A percentile compares a stretch with the other conserved stretches of the same genome.
Evolutionary conservation across 2,329 filamentous ascomycete species (phyloP).

Genomic region (Gnomoniopsis sp.): DNA sequence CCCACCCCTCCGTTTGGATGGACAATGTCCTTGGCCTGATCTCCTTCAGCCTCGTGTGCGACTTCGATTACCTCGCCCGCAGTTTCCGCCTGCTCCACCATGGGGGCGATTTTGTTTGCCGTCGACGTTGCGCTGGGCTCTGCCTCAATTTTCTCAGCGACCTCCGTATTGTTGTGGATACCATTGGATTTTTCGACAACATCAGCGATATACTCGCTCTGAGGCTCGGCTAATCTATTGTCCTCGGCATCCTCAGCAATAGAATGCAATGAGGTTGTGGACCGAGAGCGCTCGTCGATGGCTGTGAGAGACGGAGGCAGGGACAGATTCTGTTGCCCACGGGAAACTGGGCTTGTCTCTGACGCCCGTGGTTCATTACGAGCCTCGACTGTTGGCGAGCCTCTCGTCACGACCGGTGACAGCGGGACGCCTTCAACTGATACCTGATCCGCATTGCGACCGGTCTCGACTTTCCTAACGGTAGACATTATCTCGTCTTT

Average conservation of each 20-base stretch:
- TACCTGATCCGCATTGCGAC: slow-evolving; percentile 37
- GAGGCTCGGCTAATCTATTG: slow-evolving; percentile 8
- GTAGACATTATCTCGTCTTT: slow-evolving; percentile 41
- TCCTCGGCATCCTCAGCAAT: slow-evolving; percentile 40
- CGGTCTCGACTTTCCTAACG: slow-evolving; percentile 43
- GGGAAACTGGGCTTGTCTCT: slow-evolving; percentile 31
- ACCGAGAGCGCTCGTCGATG: slow-evolving; percentile 26
- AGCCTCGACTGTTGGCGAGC: slow-evolving; percentile 34
- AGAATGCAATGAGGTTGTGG: slow-evolving; percentile 40
- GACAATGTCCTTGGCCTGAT: slow-evolving; percentile 16
- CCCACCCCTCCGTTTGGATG: slow-evolving; percentile 22
- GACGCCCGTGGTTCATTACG: slow-evolving; percentile 34
- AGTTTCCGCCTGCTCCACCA: slow-evolving; percentile 22
- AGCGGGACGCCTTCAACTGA: slow-evolving; percentile 33
- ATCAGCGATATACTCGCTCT: background rate
- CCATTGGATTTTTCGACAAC: background rate
- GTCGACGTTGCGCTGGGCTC: slow-evolving; percentile 12
- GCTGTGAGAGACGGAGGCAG: slow-evolving; percentile 12
- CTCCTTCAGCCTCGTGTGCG: slow-evolving; percentile 19
- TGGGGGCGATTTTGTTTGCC: slow-evolving; percentile 21
- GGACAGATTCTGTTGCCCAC: slow-evolving; percentile 12
- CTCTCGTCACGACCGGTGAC: slow-evolving; percentile 33
- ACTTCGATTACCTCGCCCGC: slow-evolving; percentile 21
- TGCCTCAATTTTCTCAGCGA: slow-evolving; percentile 10
- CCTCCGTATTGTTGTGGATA: background rate